A percentile compares a stretch with the other conserved stretches of the same genome.
Evolutionary conservation across 345 rosid genomes (phyloP).

Genomic region (Carallia pectinifolia): DNA sequence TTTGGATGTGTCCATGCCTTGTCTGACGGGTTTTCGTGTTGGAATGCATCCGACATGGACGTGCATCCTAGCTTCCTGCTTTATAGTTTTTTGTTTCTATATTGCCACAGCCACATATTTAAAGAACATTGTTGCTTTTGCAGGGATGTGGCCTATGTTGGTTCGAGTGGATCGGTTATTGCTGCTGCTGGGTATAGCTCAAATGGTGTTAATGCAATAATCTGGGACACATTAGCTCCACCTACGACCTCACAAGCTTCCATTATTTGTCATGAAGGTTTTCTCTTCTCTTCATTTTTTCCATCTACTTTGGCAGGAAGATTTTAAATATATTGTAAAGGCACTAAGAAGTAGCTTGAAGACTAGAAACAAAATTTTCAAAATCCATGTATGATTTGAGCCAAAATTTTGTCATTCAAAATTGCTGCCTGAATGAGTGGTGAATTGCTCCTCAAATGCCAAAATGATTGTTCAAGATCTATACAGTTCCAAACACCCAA

Average conservation of each 20-base stretch:
- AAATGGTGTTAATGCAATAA: conserved; percentile 74
- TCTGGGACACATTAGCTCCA: conserved; percentile 96
- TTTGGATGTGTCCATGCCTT: too few relatives aligned
- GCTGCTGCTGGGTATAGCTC: conserved; percentile 83
- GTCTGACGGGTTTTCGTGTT: too few relatives aligned
- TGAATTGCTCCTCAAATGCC: too few relatives aligned
- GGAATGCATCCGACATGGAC: too few relatives aligned
- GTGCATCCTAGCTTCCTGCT: neutral
- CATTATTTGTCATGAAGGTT: conserved; percentile 86
- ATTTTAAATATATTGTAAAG: neutral
- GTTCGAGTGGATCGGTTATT: conserved; percentile 85
- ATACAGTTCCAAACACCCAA: too few relatives aligned
- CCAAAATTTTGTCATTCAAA: too few relatives aligned
- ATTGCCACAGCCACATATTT: neutral
- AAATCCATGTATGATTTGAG: too few relatives aligned
- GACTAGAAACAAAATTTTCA: neutral
- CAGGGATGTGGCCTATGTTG: conserved; percentile 83
- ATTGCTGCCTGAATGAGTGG: too few relatives aligned
- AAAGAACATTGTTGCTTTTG: conserved; percentile 20
- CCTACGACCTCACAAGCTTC: conserved; percentile 83
- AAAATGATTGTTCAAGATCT: too few relatives aligned
- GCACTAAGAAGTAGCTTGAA: neutral
- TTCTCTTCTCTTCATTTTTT: conserved; percentile 1
- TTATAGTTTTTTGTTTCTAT: too few relatives aligned
- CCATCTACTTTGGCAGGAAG: neutral